These are phyloP conservation scores for Cutaneotrichosporon sp. DNA, from an alignment of 1,284 basidiomycete species.

Conservation along the genomic window DNA sequence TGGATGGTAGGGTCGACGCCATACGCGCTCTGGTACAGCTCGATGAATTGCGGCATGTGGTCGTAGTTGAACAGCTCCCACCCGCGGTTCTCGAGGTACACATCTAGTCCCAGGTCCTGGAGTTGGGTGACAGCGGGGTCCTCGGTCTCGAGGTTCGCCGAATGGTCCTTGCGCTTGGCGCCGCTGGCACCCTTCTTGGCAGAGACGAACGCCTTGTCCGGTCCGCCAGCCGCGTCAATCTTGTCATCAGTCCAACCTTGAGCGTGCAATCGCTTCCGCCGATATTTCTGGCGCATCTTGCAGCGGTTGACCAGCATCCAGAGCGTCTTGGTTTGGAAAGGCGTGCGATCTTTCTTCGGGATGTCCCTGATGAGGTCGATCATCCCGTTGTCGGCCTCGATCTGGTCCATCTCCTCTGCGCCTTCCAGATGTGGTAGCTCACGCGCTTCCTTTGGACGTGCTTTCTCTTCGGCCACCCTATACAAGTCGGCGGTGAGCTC, in stretches of 20 bases:
- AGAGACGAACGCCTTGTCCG: constrained; percentile 29
- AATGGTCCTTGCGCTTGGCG: constrained; percentile 1
- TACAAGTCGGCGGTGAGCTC: neutral
- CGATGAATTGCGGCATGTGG: constrained; percentile 13
- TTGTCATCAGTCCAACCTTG: constrained; percentile 32
- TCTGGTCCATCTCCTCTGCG: constrained; percentile 11
- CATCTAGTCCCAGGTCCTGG: neutral
- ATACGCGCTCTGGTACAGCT: constrained; percentile 2
- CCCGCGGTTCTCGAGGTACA: constrained; percentile 12
- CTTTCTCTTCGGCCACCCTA: neutral
- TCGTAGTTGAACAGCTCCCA: constrained; percentile 34
- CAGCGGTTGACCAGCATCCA: constrained; percentile 26
- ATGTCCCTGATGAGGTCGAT: constrained; percentile 28
- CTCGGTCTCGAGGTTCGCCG: neutral
- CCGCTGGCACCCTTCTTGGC: neutral
- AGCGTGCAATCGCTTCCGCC: constrained; percentile 27
- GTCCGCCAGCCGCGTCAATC: constrained; percentile 33
- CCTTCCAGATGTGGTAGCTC: neutral
- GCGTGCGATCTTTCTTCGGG: constrained; percentile 27
- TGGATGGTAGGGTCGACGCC: neutral
- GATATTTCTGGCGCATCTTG: constrained; percentile 29
- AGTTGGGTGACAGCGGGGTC: constrained; percentile 1
- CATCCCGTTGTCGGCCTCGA: constrained; percentile 27
- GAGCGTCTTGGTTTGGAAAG: constrained; percentile 23
- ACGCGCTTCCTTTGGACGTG: neutral